Conservation (phyloP, 805 yeast species). For the Wickerhamomyces sydowiorum region DNA sequence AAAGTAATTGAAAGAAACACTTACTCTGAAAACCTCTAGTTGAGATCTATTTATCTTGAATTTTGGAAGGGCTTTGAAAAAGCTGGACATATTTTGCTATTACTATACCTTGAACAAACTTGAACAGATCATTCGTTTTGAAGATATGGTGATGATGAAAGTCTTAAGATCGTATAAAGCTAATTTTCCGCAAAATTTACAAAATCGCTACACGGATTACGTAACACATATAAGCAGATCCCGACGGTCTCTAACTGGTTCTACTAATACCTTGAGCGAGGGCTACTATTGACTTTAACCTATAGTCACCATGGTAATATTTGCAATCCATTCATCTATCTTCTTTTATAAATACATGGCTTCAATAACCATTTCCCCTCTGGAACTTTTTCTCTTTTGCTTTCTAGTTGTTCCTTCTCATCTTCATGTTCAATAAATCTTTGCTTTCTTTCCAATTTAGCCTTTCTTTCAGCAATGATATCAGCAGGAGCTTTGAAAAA, state of each 20-base stretch:
- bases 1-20: slow-evolving; percentile 13
- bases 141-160: too few species aligned
- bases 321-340: slow-evolving; percentile 32
- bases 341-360: slow-evolving; percentile 93
- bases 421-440: slow-evolving; percentile 68
- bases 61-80: background rate
- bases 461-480: slow-evolving; percentile 54
- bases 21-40: slow-evolving; percentile 44
- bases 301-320: too few species aligned
- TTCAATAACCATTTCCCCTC: slow-evolving; percentile 89
- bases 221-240: background rate
- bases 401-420: slow-evolving; percentile 53
- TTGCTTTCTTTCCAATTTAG: slow-evolving; percentile 54
- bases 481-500: slow-evolving; percentile 82
- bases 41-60: slow-evolving; percentile 36
- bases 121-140: too few species aligned
- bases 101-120: background rate
- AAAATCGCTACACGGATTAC: background rate
- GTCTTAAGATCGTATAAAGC: too few species aligned
- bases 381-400: slow-evolving; percentile 46
- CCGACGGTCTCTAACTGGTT: too few species aligned
- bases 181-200: background rate
- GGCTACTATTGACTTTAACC: too few species aligned
- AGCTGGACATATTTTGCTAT: background rate
- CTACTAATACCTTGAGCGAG: too few species aligned